Evolutionary conservation across 2,329 filamentous ascomycete species (phyloP).

Genomic region (Curvularia eragrostidis): DNA sequence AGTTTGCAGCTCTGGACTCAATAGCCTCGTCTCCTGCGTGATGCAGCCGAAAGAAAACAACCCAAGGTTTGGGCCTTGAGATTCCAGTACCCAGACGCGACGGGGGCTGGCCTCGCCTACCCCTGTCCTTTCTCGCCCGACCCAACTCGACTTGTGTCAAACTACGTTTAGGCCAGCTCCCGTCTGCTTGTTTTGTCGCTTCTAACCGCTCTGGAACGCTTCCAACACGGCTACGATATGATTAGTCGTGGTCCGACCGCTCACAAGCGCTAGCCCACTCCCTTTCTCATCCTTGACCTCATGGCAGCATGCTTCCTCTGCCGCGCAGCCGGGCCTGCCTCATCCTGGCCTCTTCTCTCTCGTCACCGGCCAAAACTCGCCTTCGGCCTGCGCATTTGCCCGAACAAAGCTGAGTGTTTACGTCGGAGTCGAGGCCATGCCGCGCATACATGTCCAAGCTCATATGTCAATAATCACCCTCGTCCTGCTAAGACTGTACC

Average conservation of each 20-base stretch:
- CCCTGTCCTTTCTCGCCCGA: conserved; percentile 30
- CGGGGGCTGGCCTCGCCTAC: conserved; percentile 36
- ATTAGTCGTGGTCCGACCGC: conserved; percentile 17
- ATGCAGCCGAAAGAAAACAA: conserved; percentile 25
- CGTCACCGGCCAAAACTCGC: conserved; percentile 10
- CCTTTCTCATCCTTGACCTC: conserved; percentile 3
- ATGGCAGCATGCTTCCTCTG: conserved; percentile 9
- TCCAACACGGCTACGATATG: conserved; percentile 19
- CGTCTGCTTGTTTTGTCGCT: conserved; percentile 30
- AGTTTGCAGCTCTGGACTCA: conserved; percentile 29
- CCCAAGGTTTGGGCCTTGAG: conserved; percentile 19
- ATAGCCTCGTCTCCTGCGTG: conserved; percentile 39
- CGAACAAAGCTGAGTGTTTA: conserved; percentile 19
- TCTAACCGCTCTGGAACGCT: conserved; percentile 32
- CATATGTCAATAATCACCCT: conserved; percentile 8
- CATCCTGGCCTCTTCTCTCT: conserved; percentile 19
- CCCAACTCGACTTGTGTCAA: conserved; percentile 38
- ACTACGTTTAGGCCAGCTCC: conserved; percentile 40
- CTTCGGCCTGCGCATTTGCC: conserved; percentile 16
- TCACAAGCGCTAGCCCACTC: conserved; percentile 16
- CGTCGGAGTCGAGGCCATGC: conserved; percentile 13
- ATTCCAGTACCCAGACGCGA: conserved; percentile 20
- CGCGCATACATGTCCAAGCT: conserved; percentile 3
- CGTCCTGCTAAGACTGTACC: conserved; percentile 33
- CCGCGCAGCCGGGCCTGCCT: conserved; percentile 18